These are phyloP conservation scores for Pluteus cervinus DNA, from an alignment of 768 basidiomycete genomes.

Conservation along the genomic window DNA sequence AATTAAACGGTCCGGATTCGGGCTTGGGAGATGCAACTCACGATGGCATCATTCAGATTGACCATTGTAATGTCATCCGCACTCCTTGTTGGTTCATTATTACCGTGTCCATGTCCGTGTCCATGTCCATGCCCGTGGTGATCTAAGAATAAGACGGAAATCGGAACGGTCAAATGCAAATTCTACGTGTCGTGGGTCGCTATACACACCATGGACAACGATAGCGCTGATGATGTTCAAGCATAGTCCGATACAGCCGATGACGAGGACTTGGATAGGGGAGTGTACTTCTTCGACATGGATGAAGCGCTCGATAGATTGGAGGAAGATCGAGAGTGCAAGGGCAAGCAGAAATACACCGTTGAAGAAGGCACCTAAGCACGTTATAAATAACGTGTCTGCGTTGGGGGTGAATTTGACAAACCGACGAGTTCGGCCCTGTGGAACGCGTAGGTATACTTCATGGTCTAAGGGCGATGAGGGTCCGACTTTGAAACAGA, in stretches of 20 bases:
- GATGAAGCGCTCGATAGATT: constrained; percentile 50
- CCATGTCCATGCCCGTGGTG: constrained; percentile 37
- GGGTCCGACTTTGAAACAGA: constrained; percentile 1
- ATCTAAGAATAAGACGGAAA: constrained; percentile 17
- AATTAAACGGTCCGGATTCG: neutral
- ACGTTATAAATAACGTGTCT: neutral
- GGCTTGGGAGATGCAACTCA: constrained; percentile 13
- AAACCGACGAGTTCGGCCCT: constrained; percentile 51
- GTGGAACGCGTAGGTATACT: constrained; percentile 51
- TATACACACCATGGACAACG: constrained; percentile 38
- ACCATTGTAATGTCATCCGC: too few relatives aligned
- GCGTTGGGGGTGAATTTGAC: constrained; percentile 8
- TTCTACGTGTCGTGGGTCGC: neutral
- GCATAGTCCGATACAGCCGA: constrained; percentile 40
- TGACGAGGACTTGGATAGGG: constrained; percentile 40
- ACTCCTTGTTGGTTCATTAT: too few relatives aligned
- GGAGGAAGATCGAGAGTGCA: constrained; percentile 44
- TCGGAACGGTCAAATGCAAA: neutral
- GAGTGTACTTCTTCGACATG: constrained; percentile 36
- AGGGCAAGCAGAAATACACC: constrained; percentile 48
- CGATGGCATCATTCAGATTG: constrained; percentile 27
- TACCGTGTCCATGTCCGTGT: constrained; percentile 10
- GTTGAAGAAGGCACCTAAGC: constrained; percentile 49
- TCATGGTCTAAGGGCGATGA: constrained; percentile 28
- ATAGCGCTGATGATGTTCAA: constrained; percentile 43